Conservation (phyloP, 148 eudicot genomes). For the Beta vulgaris region DNA sequence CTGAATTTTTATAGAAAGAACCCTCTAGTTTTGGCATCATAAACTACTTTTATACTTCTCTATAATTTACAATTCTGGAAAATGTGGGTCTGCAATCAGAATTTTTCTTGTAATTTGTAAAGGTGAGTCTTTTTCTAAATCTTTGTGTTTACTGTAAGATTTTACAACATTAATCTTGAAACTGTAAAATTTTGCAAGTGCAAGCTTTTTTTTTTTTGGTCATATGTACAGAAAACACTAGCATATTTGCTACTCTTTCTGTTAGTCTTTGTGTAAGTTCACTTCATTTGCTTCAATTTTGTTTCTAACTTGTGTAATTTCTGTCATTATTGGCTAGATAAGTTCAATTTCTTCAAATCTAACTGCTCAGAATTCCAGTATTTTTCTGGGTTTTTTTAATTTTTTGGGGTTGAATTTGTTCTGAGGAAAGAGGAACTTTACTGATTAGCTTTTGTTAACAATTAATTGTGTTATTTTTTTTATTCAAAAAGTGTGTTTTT, state of each 20-base stretch:
- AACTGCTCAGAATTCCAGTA: not conserved
- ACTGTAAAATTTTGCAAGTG: not conserved
- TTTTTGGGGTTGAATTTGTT: not conserved
- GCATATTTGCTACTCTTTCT: not conserved
- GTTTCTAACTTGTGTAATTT: not conserved
- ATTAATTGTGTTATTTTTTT: not conserved
- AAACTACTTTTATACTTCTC: no score
- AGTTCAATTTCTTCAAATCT: not conserved
- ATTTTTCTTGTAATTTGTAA: not conserved
- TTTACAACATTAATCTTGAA: not conserved
- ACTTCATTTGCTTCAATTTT: constrained; percentile 7
- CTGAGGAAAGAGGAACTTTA: not conserved
- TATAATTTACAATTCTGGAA: not conserved
- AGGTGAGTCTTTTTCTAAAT: not conserved
- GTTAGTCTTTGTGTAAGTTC: not conserved
- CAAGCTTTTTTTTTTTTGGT: not conserved
- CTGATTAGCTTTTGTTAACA: not conserved
- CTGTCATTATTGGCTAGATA: not conserved
- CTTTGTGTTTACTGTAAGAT: not conserved
- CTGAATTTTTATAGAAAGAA: no score
- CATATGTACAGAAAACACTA: not conserved
- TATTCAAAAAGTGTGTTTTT: not conserved
- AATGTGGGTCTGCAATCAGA: not conserved
- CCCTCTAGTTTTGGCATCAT: no score
- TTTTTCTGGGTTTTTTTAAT: not conserved